Evolutionary conservation across 2,329 filamentous ascomycete species (phyloP), one percentile per base, ranked within the genome.

Genomic region (Fusarium heterosporum): DNA sequence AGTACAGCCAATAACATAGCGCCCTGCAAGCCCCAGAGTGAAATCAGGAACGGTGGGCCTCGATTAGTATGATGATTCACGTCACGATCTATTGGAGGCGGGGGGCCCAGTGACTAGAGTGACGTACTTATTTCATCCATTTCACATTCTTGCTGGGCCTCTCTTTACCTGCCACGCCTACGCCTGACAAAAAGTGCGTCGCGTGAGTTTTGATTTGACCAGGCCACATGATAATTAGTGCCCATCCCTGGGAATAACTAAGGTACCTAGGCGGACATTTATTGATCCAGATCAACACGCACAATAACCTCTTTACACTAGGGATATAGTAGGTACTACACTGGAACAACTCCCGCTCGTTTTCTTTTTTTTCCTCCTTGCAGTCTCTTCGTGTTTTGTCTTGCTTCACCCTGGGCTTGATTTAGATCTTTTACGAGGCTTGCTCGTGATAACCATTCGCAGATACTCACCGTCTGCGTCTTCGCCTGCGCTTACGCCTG

Each of bases 141-240:
- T 38, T 39, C 48, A 32, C 69, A 68, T 61, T 69, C 57, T 68
- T 50, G 56, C 57, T 58, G 57, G 61, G 36, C 65, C 65, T 66
- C 56, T 65, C 56, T 66, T 66, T 41, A 66, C 46, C 65, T 69
- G 65, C 65, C 65, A 69, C 64, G 64, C 64, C 53, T 65, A 57
- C 51, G 50, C 66, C 64, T 66, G 16, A 43, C 65, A 39, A 64
- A 48, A 47, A 43, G 43, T 51, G 26, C 51, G 55, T 69, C 70
- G 68, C 69, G 71, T 73, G 71, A 69, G 65, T 54, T 58, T 66
- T 49, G 55, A 45, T 65, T 57, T 45, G 53, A 55, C 64, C 69
- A 71, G 53, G 50, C 64, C 71, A 72, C 67, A 65, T 73, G 71
- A 73, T 69, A 69, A 54, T 43, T 55, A 22, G 22, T 22, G 22